A percentile compares a stretch with the other conserved stretches of the same genome.
Evolutionary conservation across 75 land plant species (phyloP).

Genomic region (Cupressus sempervirens): DNA sequence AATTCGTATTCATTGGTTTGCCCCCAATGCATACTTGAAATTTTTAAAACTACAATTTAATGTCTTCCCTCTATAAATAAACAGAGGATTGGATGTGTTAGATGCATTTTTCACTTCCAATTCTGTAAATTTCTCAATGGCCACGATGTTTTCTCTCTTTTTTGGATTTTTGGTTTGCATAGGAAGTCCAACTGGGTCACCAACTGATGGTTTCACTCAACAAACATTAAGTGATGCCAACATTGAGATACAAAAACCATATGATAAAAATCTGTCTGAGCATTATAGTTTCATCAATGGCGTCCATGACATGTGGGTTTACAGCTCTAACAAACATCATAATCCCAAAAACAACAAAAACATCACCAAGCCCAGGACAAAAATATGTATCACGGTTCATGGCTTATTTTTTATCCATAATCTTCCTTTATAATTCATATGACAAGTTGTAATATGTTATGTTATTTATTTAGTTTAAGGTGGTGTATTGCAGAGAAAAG

Average conservation of each 20-base stretch:
- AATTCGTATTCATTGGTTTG: too few species aligned
- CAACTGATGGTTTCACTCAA: slow-evolving; percentile 25
- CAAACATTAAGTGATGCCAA: slow-evolving; percentile 14
- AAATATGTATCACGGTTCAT: slow-evolving; percentile 13
- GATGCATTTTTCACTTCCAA: too few species aligned
- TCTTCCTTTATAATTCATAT: not conserved
- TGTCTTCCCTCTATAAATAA: too few species aligned
- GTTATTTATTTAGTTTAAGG: too few species aligned
- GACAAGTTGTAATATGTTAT: slow-evolving; percentile 18
- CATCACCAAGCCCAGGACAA: slow-evolving; percentile 16
- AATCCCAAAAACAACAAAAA: not conserved
- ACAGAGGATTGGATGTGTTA: too few species aligned
- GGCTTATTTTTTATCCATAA: not conserved
- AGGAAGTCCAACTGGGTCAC: slow-evolving; percentile 6
- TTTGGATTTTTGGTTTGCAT: too few species aligned
- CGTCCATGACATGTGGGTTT: not conserved
- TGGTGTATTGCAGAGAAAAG: too few species aligned
- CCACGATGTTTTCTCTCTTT: too few species aligned
- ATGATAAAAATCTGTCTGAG: slow-evolving; percentile 8
- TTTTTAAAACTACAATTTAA: too few species aligned
- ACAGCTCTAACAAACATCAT: slow-evolving; percentile 21
- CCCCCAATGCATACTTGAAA: too few species aligned
- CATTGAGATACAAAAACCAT: slow-evolving; percentile 23
- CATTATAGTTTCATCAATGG: not conserved
- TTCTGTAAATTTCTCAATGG: too few species aligned